Evolutionary conservation across 257 asterid species (phyloP).

Genomic region (Eucommia ulmoides): DNA sequence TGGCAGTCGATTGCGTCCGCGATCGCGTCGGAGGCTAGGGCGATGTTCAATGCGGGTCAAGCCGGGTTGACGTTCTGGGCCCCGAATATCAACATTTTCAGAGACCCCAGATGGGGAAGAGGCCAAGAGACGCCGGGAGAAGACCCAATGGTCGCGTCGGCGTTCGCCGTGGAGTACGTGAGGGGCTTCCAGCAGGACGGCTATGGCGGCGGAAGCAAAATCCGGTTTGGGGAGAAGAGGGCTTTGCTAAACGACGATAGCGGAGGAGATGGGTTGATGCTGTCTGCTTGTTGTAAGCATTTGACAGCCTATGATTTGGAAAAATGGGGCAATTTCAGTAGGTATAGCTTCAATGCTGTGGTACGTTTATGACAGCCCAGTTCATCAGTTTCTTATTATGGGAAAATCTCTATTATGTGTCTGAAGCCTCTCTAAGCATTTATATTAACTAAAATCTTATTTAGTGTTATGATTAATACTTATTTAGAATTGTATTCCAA

Average conservation of each 20-base stretch:
- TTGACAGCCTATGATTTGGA: slow-evolving; percentile 87
- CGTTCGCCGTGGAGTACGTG: slow-evolving; percentile 61
- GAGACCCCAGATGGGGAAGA: slow-evolving; percentile 98
- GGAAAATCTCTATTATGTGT: too few species aligned
- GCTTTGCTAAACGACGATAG: slow-evolving; percentile 19
- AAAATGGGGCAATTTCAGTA: slow-evolving; percentile 56
- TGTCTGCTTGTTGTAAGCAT: slow-evolving; percentile 98
- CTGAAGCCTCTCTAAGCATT: too few species aligned
- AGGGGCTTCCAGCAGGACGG: slow-evolving; percentile 46
- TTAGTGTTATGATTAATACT: too few species aligned
- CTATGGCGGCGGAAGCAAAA: slow-evolving; percentile 1
- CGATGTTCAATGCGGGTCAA: slow-evolving; percentile 67
- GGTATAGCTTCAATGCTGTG: slow-evolving; percentile 79
- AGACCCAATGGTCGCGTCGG: slow-evolving; percentile 70
- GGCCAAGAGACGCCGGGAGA: slow-evolving; percentile 98
- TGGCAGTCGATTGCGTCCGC: slow-evolving; percentile 59
- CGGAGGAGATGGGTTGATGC: slow-evolving; percentile 28
- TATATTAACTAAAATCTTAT: too few species aligned
- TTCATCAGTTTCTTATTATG: too few species aligned
- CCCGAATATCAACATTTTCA: slow-evolving; percentile 74
- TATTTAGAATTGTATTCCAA: too few species aligned
- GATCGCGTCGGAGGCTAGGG: slow-evolving; percentile 65
- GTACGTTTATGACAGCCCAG: too few species aligned
- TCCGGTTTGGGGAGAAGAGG: slow-evolving; percentile 15
- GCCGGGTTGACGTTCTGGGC: slow-evolving; percentile 94